phyloP scores from a whole-genome alignment of 495 filamentous ascomycete genomes.

The Aspergillus leporis region DNA sequence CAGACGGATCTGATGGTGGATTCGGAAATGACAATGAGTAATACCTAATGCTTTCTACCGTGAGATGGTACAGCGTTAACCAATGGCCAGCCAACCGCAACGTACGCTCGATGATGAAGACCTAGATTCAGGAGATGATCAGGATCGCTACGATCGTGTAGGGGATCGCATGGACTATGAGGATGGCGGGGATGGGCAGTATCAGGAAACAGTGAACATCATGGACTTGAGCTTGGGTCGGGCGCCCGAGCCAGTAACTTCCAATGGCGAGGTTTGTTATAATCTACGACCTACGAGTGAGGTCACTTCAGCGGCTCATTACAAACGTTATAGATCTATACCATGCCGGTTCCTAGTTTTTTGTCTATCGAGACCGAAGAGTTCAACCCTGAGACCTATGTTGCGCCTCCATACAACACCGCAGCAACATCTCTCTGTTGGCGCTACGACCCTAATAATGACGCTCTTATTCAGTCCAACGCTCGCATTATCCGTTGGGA shows the following conservation, averaged over 20 bases:
- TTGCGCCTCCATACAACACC: conserved; percentile 63
- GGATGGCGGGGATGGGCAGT: conserved; percentile 42
- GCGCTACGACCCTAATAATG: conserved; percentile 65
- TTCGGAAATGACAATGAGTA: conserved; percentile 42
- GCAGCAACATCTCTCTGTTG: conserved; percentile 70
- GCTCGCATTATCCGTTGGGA: conserved; percentile 78
- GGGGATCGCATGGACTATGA: conserved; percentile 52
- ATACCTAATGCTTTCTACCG: conserved; percentile 17
- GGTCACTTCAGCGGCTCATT: conserved; percentile 6
- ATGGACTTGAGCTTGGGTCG: conserved; percentile 60
- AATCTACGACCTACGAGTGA: background rate
- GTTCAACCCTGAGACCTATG: conserved; percentile 73
- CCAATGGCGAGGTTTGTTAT: conserved; percentile 59
- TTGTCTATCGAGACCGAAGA: conserved; percentile 72
- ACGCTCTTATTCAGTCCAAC: conserved; percentile 67
- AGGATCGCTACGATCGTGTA: conserved; percentile 53
- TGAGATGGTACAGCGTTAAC: conserved; percentile 15
- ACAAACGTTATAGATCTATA: conserved; percentile 60
- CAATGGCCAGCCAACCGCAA: conserved; percentile 41
- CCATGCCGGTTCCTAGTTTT: conserved; percentile 77
- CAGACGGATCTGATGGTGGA: conserved; percentile 45
- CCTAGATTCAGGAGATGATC: conserved; percentile 78
- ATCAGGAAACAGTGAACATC: conserved; percentile 54
- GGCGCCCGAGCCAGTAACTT: conserved; percentile 69
- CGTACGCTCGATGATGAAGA: conserved; percentile 71